These are phyloP conservation scores for Entomortierella beljakovae DNA, from an alignment of 192 early-diverging fungal genomes.

Conservation along the genomic window DNA sequence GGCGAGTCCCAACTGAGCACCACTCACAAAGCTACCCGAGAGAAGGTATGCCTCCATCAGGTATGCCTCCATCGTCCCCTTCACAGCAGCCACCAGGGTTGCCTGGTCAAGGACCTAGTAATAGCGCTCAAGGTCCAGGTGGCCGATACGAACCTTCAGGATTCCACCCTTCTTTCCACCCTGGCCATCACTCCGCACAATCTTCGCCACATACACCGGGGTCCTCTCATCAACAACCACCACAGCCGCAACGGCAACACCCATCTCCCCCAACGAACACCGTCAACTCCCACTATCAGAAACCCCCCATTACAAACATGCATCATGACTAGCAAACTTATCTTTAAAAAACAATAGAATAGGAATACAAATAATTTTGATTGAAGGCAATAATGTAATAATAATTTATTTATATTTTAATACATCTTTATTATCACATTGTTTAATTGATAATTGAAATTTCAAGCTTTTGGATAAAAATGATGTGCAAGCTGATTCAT, in stretches of 20 bases:
- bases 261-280: not conserved
- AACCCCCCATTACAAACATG: not conserved
- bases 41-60: not conserved
- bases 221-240: not conserved
- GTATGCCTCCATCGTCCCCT: not conserved
- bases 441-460: too few species aligned
- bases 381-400: too few species aligned
- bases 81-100: not conserved
- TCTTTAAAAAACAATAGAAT: not conserved
- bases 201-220: not conserved
- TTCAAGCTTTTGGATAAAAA: too few species aligned
- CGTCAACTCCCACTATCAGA: not conserved
- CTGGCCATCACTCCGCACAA: not conserved
- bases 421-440: too few species aligned
- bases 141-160: not conserved
- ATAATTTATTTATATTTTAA: too few species aligned
- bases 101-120: not conserved
- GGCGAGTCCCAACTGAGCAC: conserved; percentile 19
- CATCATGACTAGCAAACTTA: not conserved
- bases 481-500: too few species aligned
- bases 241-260: not conserved
- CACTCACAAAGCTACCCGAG: not conserved
- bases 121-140: not conserved
- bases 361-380: too few species aligned
- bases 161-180: not conserved